These are phyloP conservation scores for Mikania micrantha DNA, from an alignment of 129 eudicot species.

Conservation along the genomic window DNA sequence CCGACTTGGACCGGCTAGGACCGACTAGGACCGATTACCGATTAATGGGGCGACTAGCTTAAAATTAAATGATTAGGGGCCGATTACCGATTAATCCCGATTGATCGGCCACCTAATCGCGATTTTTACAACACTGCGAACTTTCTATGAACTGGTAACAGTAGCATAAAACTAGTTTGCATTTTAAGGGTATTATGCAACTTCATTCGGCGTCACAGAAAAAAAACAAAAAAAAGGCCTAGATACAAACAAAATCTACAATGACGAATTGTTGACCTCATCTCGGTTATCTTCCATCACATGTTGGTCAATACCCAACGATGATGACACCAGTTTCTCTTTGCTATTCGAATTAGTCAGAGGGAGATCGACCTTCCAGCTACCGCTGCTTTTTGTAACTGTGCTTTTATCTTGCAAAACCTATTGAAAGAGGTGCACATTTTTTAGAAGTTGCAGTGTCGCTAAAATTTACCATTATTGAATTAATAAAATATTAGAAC, in stretches of 20 bases:
- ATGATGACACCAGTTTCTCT: constrained; percentile 33
- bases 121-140: too few relatives aligned
- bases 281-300: constrained; percentile 6
- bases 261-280: background rate
- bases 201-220: constrained; percentile 12
- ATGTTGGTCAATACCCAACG: constrained; percentile 25
- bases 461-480: background rate
- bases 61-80: too few relatives aligned
- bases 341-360: constrained; percentile 25
- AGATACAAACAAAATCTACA: constrained; percentile 30
- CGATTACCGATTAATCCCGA: too few relatives aligned
- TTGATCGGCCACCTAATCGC: too few relatives aligned
- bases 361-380: constrained; percentile 18
- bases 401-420: constrained; percentile 17
- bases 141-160: background rate
- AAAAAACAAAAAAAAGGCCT: background rate
- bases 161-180: constrained; percentile 12
- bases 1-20: too few relatives aligned
- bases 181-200: constrained; percentile 13
- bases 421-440: background rate
- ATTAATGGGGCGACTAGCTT: too few relatives aligned
- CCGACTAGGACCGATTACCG: too few relatives aligned
- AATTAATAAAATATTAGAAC: background rate
- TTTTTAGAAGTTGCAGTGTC: background rate
- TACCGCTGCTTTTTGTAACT: constrained; percentile 18